These are phyloP conservation scores for Yamadazyma dushanensis DNA, from an alignment of 1,139 yeast species.

Conservation along the genomic window DNA sequence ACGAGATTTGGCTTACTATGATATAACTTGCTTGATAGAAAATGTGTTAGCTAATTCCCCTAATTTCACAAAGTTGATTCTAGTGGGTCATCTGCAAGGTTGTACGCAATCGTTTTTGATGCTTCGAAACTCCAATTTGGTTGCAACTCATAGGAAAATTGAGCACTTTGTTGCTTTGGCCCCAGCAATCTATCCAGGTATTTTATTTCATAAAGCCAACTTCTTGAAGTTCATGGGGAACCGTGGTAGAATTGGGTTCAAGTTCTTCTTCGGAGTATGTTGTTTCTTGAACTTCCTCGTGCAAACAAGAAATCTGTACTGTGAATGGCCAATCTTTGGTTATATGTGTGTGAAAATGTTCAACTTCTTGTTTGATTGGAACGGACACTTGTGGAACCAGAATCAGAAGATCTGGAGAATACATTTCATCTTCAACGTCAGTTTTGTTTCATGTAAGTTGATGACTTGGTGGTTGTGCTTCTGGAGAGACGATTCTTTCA, in stretches of 20 bases:
- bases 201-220: conserved; percentile 54
- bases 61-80: conserved; percentile 49
- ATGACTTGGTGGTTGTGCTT: conserved; percentile 89
- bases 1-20: conserved; percentile 72
- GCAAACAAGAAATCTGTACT: conserved; percentile 43
- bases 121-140: conserved; percentile 38
- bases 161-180: conserved; percentile 75
- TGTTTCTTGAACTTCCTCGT: conserved; percentile 64
- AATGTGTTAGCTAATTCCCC: conserved; percentile 50
- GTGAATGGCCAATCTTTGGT: conserved; percentile 55
- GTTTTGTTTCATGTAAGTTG: conserved; percentile 71
- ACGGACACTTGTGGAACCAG: conserved; percentile 65
- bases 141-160: conserved; percentile 44
- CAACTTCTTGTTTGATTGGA: conserved; percentile 85
- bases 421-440: conserved; percentile 85
- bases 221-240: conserved; percentile 59
- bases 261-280: conserved; percentile 57
- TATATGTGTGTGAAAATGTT: conserved; percentile 74
- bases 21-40: conserved; percentile 70
- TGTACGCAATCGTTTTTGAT: conserved; percentile 79
- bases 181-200: conserved; percentile 90
- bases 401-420: conserved; percentile 63
- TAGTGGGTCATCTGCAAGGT: conserved; percentile 91
- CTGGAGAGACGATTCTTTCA: conserved; percentile 40
- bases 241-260: conserved; percentile 36